Evolutionary conservation across 192 early-diverging fungal species (phyloP).

Genomic region (Umbelopsis ramanniana): DNA sequence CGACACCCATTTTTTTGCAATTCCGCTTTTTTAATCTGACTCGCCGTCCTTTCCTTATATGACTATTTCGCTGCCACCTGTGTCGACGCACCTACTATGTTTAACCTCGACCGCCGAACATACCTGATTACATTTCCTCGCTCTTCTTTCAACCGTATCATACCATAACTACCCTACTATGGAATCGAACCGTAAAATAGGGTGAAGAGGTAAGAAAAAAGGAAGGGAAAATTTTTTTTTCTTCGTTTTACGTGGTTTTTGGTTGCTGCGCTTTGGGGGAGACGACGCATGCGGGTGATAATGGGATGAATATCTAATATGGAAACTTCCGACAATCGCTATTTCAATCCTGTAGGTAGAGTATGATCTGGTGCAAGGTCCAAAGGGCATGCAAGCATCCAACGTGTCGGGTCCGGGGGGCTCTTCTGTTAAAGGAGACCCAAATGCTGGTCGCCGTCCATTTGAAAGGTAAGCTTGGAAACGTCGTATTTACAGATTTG

Average conservation of each 20-base stretch:
- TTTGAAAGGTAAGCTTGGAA: constrained; percentile 12
- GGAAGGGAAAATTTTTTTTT: neutral
- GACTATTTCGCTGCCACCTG: constrained; percentile 14
- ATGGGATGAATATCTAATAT: constrained; percentile 1
- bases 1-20: neutral
- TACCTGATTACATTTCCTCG: neutral
- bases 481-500: too few relatives aligned
- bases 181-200: constrained; percentile 21
- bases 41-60: constrained; percentile 10
- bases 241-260: neutral
- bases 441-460: constrained; percentile 41
- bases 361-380: constrained; percentile 69
- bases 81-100: neutral
- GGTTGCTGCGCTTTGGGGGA: constrained; percentile 13
- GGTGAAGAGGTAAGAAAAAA: constrained; percentile 51
- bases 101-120: neutral
- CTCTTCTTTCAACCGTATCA: neutral
- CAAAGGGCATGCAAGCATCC: constrained; percentile 84
- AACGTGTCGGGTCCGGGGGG: constrained; percentile 80
- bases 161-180: neutral
- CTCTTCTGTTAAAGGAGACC: constrained; percentile 77
- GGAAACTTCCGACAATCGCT: constrained; percentile 19
- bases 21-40: constrained; percentile 6
- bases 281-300: neutral
- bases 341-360: constrained; percentile 58